Percentiles rank a stretch among this genome's conserved stretches.
These are phyloP conservation scores for Pleurotus sapidus DNA, from an alignment of 768 basidiomycete genomes.

Conservation along the genomic window DNA sequence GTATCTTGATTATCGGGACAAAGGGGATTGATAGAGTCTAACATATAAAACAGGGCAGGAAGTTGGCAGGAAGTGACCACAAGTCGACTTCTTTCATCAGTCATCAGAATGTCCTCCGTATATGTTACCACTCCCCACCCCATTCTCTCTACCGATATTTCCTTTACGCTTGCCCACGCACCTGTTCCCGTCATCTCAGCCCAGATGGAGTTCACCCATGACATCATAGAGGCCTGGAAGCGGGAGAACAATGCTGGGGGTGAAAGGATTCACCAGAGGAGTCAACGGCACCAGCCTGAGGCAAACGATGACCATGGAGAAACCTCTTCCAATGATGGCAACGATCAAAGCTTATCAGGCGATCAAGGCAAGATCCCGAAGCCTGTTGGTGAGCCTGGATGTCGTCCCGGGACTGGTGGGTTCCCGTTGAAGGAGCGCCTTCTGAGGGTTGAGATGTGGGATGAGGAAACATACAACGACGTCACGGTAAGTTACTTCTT, in stretches of 20 bases:
- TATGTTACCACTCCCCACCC: not conserved
- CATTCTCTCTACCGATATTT: not conserved
- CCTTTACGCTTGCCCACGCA: not conserved
- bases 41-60: no score
- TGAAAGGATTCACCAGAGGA: not conserved
- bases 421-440: not conserved
- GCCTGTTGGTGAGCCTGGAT: conserved; percentile 7
- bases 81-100: no score
- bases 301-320: not conserved
- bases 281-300: not conserved
- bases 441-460: not conserved
- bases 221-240: not conserved
- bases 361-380: not conserved
- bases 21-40: no score
- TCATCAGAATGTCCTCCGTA: not conserved
- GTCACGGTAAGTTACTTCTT: not conserved
- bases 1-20: no score
- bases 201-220: conserved; percentile 3
- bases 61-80: not conserved
- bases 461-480: not conserved
- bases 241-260: not conserved
- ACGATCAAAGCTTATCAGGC: no score
- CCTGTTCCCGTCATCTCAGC: not conserved
- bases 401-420: conserved; percentile 1
- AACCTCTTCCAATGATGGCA: no score